These are phyloP conservation scores for Pulveroboletus sp. DNA, from an alignment of 768 basidiomycete species.

Conservation along the genomic window DNA sequence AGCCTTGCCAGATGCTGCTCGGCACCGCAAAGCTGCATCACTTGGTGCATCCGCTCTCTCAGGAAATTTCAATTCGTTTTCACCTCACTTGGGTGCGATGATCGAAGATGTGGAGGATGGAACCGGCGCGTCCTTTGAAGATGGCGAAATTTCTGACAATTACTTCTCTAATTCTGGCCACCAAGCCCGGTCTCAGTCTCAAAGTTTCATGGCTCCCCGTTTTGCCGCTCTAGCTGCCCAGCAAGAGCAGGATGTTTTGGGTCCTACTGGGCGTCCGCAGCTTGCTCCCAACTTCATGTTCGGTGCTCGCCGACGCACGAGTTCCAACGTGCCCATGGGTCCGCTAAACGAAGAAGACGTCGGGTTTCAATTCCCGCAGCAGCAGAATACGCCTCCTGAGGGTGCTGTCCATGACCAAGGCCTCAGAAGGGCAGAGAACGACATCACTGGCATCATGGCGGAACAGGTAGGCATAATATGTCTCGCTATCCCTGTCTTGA, in stretches of 20 bases:
- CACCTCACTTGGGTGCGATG: slow-evolving; percentile 79
- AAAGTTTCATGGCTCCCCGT: slow-evolving; percentile 84
- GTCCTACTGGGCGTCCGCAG: slow-evolving; percentile 80
- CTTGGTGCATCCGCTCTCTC: slow-evolving; percentile 56
- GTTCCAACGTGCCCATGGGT: slow-evolving; percentile 51
- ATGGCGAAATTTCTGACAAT: slow-evolving; percentile 72
- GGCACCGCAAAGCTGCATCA: slow-evolving; percentile 81
- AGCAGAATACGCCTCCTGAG: slow-evolving; percentile 35
- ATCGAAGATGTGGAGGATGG: slow-evolving; percentile 76
- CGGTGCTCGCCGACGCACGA: slow-evolving; percentile 57
- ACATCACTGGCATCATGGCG: slow-evolving; percentile 88
- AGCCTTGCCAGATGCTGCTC: slow-evolving; percentile 42
- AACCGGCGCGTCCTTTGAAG: slow-evolving; percentile 49
- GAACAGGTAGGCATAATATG: slow-evolving; percentile 68
- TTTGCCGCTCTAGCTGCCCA: slow-evolving; percentile 78
- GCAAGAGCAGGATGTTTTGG: slow-evolving; percentile 58
- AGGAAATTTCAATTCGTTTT: slow-evolving; percentile 63
- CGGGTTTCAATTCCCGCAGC: slow-evolving; percentile 81
- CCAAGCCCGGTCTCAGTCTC: slow-evolving; percentile 71
- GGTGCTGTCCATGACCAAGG: slow-evolving; percentile 29
- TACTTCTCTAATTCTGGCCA: slow-evolving; percentile 48
- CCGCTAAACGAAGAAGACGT: slow-evolving; percentile 77
- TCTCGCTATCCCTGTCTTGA: slow-evolving; percentile 1
- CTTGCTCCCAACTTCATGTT: slow-evolving; percentile 92
- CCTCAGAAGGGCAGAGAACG: slow-evolving; percentile 60